Evolutionary conservation across 768 basidiomycete species (phyloP), one percentile per base, ranked within the genome.

Genomic region (Russula dissimulans): DNA sequence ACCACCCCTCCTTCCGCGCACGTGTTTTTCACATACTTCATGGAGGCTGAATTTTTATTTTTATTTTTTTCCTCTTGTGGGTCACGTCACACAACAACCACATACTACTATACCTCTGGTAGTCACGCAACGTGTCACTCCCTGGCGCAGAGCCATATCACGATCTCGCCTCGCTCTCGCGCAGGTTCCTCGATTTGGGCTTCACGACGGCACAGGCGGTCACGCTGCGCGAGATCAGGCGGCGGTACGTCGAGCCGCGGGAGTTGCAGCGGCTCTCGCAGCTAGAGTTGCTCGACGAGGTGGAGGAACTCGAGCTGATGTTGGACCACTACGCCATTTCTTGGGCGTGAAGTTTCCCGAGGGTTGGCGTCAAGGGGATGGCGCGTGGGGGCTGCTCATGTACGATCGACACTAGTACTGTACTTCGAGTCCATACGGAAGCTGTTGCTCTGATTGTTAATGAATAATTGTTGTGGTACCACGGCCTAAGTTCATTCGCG

Each of bases 271-370:
- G 93, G 67, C 86, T 95, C 67, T 80, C 88, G 0, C 76, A 73
- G 57, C 77, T 97, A 15, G 95, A 98, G 69, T 79, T 90, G 72
- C 79, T 99, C 5, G 95, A 98, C 69, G 95, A 99, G 72, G 77
- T 93, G 9, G 95, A 99, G 71, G 95, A 98, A 72, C 78, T 99
- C 18, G 88, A 94, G 59, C 79, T 99, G 5, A 89, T 98, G 1
- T 75, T 97, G 34, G 78, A 79, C 2, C 95, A 98, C 69, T 98
- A 98, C 71, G 91, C 87, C 14, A 81, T 97, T 56, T 84, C 87
- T 0, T 97, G 93, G 93, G 78, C 12, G n/a, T 66, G 12, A 68
- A 66, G 45, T 46, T 67, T 4, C 65, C 69, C 3, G 32, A 51
- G 8, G 47, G 55, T 17, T 48, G 46, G 55, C 42, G 26, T 34